phyloP scores from a whole-genome alignment of 306 rosid species.

The peach (Prunus persica) region DNA sequence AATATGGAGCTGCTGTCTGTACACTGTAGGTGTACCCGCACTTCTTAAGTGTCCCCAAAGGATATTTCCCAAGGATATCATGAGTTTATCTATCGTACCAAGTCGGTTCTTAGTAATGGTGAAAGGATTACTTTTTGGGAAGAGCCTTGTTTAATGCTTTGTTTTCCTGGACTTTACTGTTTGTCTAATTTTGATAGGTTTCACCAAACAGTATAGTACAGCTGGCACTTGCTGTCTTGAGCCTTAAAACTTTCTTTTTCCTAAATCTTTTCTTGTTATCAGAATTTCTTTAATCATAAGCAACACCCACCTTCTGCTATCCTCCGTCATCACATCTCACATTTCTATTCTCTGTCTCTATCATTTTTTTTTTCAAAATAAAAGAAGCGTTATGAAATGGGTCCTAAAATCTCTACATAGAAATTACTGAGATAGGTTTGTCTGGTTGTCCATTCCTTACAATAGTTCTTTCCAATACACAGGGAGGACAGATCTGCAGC shows the following conservation, averaged over 20 bases:
- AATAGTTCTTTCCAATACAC: neutral
- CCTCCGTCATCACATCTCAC: no score
- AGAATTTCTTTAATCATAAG: no score
- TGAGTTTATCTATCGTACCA: neutral
- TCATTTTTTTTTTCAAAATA: no score
- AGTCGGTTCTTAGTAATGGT: neutral
- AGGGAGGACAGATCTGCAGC: constrained; percentile 39
- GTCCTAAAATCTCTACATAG: no score
- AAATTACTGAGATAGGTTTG: no score
- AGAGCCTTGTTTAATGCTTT: neutral
- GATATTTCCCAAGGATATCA: neutral
- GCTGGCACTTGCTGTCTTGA: neutral
- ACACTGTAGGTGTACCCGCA: neutral
- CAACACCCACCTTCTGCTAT: no score
- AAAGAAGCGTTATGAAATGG: no score
- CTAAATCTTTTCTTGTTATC: no score
- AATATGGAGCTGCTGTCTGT: neutral
- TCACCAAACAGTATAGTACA: neutral
- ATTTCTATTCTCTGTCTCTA: no score
- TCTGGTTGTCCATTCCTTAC: no score
- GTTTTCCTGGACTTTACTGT: neutral
- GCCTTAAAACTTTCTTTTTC: no score
- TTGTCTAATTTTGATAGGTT: neutral
- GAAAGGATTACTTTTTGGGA: neutral
- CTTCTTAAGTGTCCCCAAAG: no score